These are phyloP conservation scores for Dalbergia cultrata DNA, from an alignment of 306 rosid species.

Conservation along the genomic window DNA sequence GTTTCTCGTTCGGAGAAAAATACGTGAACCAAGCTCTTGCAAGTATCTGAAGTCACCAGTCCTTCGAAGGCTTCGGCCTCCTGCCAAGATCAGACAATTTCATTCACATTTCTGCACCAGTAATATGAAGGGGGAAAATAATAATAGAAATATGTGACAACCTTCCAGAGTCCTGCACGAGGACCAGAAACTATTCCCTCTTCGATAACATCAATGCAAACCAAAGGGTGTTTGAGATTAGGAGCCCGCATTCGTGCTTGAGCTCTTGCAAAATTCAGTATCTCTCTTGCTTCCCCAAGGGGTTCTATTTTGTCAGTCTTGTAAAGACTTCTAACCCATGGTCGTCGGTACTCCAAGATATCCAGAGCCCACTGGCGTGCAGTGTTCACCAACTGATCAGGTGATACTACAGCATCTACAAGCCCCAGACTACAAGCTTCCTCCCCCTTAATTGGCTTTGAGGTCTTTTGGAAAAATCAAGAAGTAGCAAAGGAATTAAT, in stretches of 20 bases:
- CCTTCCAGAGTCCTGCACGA: constrained; percentile 95
- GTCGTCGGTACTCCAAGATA: constrained; percentile 67
- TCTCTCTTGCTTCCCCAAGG: constrained; percentile 95
- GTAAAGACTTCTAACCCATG: constrained; percentile 90
- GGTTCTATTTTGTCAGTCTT: constrained; percentile 85
- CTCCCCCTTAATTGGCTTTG: constrained; percentile 84
- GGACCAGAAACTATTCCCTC: constrained; percentile 87
- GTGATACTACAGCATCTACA: constrained; percentile 82
- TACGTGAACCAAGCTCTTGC: constrained; percentile 83
- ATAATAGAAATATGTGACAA: constrained; percentile 49
- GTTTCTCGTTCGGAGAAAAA: constrained; percentile 95
- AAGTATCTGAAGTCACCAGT: constrained; percentile 69
- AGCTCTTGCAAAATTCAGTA: constrained; percentile 78
- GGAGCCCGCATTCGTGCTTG: constrained; percentile 83
- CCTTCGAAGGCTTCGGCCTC: constrained; percentile 84
- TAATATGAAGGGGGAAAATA: constrained; percentile 27
- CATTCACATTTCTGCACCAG: constrained; percentile 30
- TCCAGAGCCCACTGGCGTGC: constrained; percentile 93
- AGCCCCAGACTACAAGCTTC: constrained; percentile 88
- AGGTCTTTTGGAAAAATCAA: constrained; percentile 57
- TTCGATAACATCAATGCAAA: constrained; percentile 91
- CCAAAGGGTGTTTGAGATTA: constrained; percentile 88
- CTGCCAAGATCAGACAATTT: constrained; percentile 65
- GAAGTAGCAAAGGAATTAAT: constrained; percentile 36
- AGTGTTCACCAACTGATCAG: constrained; percentile 72